Evolutionary conservation across 2,329 filamentous ascomycete species (phyloP).

Genomic region (Botrytis elliptica): DNA sequence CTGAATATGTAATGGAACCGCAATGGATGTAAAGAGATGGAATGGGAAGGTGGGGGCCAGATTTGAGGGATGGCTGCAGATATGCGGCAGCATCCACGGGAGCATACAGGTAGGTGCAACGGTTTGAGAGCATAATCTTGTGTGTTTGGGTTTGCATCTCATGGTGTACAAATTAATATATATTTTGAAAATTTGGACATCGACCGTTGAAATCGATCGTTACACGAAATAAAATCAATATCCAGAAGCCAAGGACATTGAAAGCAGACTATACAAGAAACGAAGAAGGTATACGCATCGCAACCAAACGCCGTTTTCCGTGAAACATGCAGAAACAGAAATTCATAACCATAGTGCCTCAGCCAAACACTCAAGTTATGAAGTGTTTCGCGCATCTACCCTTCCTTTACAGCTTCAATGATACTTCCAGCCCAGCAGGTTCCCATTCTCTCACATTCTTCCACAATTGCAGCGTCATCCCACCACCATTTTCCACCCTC

Average conservation of each 20-base stretch:
- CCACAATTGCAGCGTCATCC: constrained; percentile 54
- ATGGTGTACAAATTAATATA: not conserved
- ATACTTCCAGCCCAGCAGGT: constrained; percentile 60
- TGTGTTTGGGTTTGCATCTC: not conserved
- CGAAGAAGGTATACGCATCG: constrained; percentile 8
- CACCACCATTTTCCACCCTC: constrained; percentile 56
- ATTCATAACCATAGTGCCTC: not conserved
- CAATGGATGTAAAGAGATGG: not conserved
- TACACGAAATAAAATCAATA: not conserved
- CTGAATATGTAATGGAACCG: constrained; percentile 3
- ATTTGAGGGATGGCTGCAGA: not conserved
- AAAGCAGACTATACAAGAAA: not conserved
- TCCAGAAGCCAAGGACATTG: not conserved
- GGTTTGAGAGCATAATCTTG: constrained; percentile 7
- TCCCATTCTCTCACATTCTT: constrained; percentile 53
- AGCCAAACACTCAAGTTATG: not conserved
- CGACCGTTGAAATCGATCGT: not conserved
- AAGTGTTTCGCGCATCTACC: not conserved
- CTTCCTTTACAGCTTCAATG: constrained; percentile 54
- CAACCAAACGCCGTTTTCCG: not conserved
- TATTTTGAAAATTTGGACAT: not conserved
- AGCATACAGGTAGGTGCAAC: not conserved
- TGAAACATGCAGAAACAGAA: not conserved
- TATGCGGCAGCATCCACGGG: not conserved
- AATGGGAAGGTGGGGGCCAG: not conserved